Percentiles rank a stretch among this genome's conserved stretches.
These are phyloP conservation scores for Sclerotinia spermophila DNA, from an alignment of 2,329 filamentous ascomycete genomes.

Conservation along the genomic window DNA sequence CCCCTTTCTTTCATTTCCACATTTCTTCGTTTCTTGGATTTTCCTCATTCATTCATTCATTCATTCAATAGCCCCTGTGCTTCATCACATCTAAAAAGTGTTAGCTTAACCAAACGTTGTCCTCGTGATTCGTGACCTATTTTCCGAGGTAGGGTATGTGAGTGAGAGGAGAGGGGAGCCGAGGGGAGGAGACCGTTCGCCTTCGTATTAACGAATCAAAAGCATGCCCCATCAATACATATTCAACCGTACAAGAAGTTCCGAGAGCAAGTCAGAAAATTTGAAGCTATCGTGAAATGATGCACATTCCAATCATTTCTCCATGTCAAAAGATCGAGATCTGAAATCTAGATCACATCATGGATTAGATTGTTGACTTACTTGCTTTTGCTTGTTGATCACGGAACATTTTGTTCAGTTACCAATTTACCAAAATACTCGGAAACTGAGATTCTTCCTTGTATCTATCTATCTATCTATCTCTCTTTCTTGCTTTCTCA, in stretches of 20 bases:
- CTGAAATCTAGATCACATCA: background rate
- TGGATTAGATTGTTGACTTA: background rate
- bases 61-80: background rate
- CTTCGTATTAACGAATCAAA: background rate
- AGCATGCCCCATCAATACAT: no score
- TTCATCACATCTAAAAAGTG: background rate
- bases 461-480: background rate
- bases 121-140: slow-evolving; percentile 15
- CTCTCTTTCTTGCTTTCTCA: no score
- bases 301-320: background rate
- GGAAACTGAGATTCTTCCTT: background rate
- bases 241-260: background rate
- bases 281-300: slow-evolving; percentile 1
- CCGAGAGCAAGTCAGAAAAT: background rate
- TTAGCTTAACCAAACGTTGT: background rate
- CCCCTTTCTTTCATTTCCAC: background rate
- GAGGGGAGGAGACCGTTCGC: background rate
- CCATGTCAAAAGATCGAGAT: background rate
- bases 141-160: background rate
- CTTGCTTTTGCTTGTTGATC: background rate
- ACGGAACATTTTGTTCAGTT: background rate
- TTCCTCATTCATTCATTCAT: background rate
- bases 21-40: background rate
- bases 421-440: background rate
- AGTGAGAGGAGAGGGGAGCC: background rate